A percentile compares a stretch with the other conserved stretches of the same genome.
Conservation (phyloP, 768 basidiomycete species). For the Fistulinella prunicolor region DNA sequence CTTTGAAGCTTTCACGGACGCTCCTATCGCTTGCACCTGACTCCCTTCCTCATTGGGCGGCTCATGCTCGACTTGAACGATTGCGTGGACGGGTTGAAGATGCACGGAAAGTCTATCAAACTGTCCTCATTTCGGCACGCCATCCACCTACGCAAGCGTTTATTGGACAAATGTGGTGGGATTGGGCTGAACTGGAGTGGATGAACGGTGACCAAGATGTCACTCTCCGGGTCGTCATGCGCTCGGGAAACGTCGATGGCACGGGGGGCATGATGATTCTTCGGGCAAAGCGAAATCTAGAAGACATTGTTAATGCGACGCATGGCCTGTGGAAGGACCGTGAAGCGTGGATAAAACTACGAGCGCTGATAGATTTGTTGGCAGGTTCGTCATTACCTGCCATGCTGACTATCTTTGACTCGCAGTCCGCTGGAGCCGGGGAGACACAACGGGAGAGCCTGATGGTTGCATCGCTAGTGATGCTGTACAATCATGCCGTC, state of each 20-base stretch:
- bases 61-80: slow-evolving; percentile 72
- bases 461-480: slow-evolving; percentile 49
- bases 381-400: slow-evolving; percentile 40
- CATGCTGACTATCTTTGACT: slow-evolving; percentile 40
- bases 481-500: slow-evolving; percentile 59
- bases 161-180: slow-evolving; percentile 63
- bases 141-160: slow-evolving; percentile 35
- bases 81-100: slow-evolving; percentile 62
- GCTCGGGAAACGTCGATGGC: slow-evolving; percentile 52
- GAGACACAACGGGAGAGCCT: slow-evolving; percentile 45
- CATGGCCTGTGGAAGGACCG: slow-evolving; percentile 50
- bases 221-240: slow-evolving; percentile 52
- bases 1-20: slow-evolving; percentile 63
- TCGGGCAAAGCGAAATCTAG: slow-evolving; percentile 61
- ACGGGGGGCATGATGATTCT: slow-evolving; percentile 53
- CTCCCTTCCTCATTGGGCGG: slow-evolving; percentile 66
- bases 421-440: slow-evolving; percentile 19
- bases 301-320: slow-evolving; percentile 42
- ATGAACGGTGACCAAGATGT: slow-evolving; percentile 47
- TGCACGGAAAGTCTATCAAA: slow-evolving; percentile 76
- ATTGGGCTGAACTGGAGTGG: slow-evolving; percentile 88
- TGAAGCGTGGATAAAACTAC: slow-evolving; percentile 64
- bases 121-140: slow-evolving; percentile 52
- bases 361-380: slow-evolving; percentile 63
- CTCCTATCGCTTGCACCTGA: slow-evolving; percentile 55